These are phyloP conservation scores for Lycium ferocissimum DNA, from an alignment of 257 asterid genomes.

Conservation along the genomic window DNA sequence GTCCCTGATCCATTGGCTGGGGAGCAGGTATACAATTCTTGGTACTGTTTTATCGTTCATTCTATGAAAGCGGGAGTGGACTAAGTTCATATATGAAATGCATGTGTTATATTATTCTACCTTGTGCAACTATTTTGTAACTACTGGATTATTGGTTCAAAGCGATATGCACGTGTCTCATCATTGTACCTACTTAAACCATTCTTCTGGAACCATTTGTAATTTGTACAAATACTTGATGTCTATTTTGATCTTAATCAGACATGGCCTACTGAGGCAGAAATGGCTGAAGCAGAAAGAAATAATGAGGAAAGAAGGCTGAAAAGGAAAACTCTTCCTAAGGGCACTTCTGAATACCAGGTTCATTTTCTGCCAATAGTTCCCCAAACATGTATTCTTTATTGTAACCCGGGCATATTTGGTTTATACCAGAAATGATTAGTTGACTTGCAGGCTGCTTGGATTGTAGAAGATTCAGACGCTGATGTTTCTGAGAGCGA, in stretches of 20 bases:
- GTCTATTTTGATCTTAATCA: slow-evolving; percentile 44
- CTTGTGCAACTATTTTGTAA: slow-evolving; percentile 1
- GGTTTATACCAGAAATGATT: slow-evolving; percentile 11
- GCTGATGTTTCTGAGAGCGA: slow-evolving; percentile 67
- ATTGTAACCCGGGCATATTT: not conserved
- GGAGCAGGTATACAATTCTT: slow-evolving; percentile 71
- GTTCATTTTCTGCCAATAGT: slow-evolving; percentile 42
- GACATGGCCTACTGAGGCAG: slow-evolving; percentile 99
- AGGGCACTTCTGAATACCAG: slow-evolving; percentile 94
- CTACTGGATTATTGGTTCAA: not conserved
- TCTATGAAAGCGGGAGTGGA: not conserved
- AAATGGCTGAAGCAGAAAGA: slow-evolving; percentile 90
- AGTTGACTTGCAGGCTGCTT: slow-evolving; percentile 76
- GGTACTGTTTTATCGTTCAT: not conserved
- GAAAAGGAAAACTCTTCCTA: slow-evolving; percentile 71
- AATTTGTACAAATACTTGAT: slow-evolving; percentile 17
- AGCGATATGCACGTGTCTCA: not conserved
- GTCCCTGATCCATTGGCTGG: slow-evolving; percentile 88
- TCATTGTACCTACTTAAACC: slow-evolving; percentile 24
- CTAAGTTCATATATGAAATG: slow-evolving; percentile 6
- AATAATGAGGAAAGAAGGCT: slow-evolving; percentile 56
- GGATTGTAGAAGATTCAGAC: slow-evolving; percentile 89
- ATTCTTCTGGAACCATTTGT: slow-evolving; percentile 23
- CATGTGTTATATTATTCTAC: not conserved
- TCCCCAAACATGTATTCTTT: slow-evolving; percentile 12